These are phyloP conservation scores for Globisporangium apiculatum DNA, from an alignment of 352 stramenopile species.

Conservation along the genomic window DNA sequence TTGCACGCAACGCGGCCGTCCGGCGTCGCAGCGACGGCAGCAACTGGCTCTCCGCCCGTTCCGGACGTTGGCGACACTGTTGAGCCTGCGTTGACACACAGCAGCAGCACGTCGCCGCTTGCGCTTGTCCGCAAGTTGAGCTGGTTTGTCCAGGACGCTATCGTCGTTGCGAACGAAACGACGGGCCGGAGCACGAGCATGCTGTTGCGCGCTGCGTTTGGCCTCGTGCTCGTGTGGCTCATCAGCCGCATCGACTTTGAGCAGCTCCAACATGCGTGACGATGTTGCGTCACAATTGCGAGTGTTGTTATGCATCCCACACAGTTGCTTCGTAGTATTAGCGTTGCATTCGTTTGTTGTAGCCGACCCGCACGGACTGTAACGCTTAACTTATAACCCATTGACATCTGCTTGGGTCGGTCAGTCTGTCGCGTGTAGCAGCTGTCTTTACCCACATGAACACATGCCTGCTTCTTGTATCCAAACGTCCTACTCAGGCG, in stretches of 20 bases:
- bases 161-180: conserved; percentile 1
- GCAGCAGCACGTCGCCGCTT: too few species aligned
- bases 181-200: conserved; percentile 15
- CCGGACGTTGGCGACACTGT: not conserved
- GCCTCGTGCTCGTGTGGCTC: conserved; percentile 29
- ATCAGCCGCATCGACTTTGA: conserved; percentile 23
- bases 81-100: too few species aligned
- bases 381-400: too few species aligned
- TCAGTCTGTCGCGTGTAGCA: too few species aligned
- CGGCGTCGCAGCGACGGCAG: not conserved
- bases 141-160: conserved; percentile 24
- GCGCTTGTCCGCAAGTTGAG: conserved; percentile 10
- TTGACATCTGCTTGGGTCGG: too few species aligned
- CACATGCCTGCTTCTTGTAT: not conserved
- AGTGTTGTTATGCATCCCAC: too few species aligned
- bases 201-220: conserved; percentile 27
- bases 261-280: not conserved
- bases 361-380: too few species aligned
- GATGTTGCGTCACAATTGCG: not conserved
- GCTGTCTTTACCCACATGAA: too few species aligned
- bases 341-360: too few species aligned
- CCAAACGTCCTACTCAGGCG: not conserved
- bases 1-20: conserved; percentile 8
- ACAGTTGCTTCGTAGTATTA: too few species aligned
- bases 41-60: not conserved